Evolutionary conservation across 75 land plant species (phyloP).

Genomic region (Pinus albicaulis): DNA sequence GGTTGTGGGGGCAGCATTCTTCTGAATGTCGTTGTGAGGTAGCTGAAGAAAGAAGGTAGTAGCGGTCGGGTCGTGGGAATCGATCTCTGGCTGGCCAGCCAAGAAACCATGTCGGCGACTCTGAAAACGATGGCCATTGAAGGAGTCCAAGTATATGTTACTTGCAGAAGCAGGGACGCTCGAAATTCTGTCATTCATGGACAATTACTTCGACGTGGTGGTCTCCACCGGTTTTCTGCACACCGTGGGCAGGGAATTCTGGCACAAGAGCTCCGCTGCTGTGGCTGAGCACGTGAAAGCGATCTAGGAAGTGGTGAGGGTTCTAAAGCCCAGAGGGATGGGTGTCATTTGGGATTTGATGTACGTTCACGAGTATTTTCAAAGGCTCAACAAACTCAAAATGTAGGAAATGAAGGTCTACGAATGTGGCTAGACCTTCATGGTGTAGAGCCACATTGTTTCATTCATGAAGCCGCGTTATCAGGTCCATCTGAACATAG

Average conservation of each 20-base stretch:
- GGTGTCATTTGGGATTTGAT: conserved; percentile 57
- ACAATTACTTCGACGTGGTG: conserved; percentile 42
- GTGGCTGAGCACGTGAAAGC: conserved; percentile 48
- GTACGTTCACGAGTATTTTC: conserved; percentile 49
- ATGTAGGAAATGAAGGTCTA: conserved; percentile 58
- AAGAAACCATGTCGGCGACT: too few species aligned
- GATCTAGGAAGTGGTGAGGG: conserved; percentile 47
- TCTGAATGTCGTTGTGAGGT: too few species aligned
- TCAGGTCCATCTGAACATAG: too few species aligned
- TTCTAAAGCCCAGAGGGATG: conserved; percentile 47
- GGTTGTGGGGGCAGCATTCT: too few species aligned
- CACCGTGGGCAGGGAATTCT: conserved; percentile 28
- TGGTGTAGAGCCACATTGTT: conserved; percentile 53
- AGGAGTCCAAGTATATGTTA: too few species aligned
- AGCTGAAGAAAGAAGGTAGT: too few species aligned
- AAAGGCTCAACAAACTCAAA: conserved; percentile 30
- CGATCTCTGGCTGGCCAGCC: too few species aligned
- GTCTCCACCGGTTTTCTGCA: conserved; percentile 40
- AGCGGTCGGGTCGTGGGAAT: too few species aligned
- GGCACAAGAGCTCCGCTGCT: conserved; percentile 21
- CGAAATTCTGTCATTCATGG: too few species aligned
- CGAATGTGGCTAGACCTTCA: conserved; percentile 13
- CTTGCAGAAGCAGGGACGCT: too few species aligned
- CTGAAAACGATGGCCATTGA: too few species aligned
- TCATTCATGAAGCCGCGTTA: conserved; percentile 41